phyloP scores from a whole-genome alignment of 495 filamentous ascomycete genomes.

The Xylona heveae region DNA sequence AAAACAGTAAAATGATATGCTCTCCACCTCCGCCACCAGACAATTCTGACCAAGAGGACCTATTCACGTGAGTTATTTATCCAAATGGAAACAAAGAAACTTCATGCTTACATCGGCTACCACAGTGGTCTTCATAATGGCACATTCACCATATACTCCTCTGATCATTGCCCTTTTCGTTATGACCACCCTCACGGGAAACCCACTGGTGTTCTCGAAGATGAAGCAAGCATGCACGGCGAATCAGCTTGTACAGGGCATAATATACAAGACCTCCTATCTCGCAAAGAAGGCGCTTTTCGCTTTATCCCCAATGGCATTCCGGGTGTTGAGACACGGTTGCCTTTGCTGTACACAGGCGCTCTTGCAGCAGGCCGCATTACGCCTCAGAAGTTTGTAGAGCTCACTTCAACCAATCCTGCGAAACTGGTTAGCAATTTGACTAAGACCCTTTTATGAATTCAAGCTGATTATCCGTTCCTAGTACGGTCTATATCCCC shows the following conservation, averaged over 20 bases:
- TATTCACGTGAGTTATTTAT: too few species aligned
- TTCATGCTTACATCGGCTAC: too few species aligned
- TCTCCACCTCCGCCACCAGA: conserved; percentile 14
- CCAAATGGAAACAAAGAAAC: too few species aligned
- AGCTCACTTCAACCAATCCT: conserved; percentile 32
- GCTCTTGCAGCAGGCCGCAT: conserved; percentile 21
- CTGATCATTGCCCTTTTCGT: conserved; percentile 33
- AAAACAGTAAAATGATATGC: conserved; percentile 15
- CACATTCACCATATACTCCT: conserved; percentile 29
- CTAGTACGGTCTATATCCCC: conserved; percentile 32
- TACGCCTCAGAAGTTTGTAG: conserved; percentile 31
- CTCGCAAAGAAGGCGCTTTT: too few species aligned
- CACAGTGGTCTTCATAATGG: conserved; percentile 17
- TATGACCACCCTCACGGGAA: conserved; percentile 27
- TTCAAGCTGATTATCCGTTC: too few species aligned
- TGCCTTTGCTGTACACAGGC: conserved; percentile 22
- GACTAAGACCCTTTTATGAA: too few species aligned
- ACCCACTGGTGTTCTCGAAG: conserved; percentile 21
- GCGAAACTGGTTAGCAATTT: too few species aligned
- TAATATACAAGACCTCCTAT: too few species aligned
- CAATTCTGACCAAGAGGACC: conserved; percentile 12
- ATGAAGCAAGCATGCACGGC: conserved; percentile 22
- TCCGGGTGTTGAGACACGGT: conserved; percentile 37
- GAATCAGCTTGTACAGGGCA: too few species aligned
- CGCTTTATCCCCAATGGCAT: conserved; percentile 34